phyloP scores from a whole-genome alignment of 768 basidiomycete genomes.

The Sarcodon sp. region DNA sequence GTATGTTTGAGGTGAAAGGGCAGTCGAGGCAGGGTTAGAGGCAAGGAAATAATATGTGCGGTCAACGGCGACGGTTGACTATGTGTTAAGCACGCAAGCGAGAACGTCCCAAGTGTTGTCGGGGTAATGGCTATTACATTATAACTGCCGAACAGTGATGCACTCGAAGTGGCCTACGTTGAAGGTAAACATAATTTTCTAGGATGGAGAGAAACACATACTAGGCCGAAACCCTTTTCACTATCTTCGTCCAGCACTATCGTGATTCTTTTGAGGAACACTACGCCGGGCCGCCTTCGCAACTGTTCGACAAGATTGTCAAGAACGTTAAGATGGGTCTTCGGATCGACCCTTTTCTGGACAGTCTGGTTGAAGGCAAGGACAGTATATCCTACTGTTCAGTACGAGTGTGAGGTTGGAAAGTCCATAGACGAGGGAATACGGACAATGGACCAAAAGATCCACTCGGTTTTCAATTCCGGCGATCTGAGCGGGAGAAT shows the following conservation, averaged over 20 bases:
- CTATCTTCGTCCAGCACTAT: slow-evolving; percentile 74
- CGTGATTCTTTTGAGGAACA: slow-evolving; percentile 67
- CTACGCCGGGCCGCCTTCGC: slow-evolving; percentile 41
- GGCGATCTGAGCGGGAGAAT: slow-evolving; percentile 42
- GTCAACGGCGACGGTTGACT: slow-evolving; percentile 64
- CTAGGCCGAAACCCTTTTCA: slow-evolving; percentile 77
- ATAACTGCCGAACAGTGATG: slow-evolving; percentile 46
- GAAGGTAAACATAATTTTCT: not conserved
- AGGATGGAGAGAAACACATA: slow-evolving; percentile 18
- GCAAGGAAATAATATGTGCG: slow-evolving; percentile 70
- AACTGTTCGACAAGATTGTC: slow-evolving; percentile 46
- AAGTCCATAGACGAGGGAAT: not conserved
- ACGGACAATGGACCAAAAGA: slow-evolving; percentile 60
- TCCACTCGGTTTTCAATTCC: slow-evolving; percentile 54
- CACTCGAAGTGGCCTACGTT: slow-evolving; percentile 57
- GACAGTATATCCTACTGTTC: slow-evolving; percentile 76
- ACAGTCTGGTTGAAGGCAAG: slow-evolving; percentile 67
- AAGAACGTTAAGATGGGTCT: slow-evolving; percentile 53
- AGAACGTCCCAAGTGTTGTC: slow-evolving; percentile 59
- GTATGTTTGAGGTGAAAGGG: slow-evolving; percentile 80
- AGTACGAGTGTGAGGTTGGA: slow-evolving; percentile 5
- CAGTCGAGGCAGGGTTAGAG: slow-evolving; percentile 64
- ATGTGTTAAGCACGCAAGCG: slow-evolving; percentile 71
- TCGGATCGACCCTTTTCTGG: slow-evolving; percentile 58
- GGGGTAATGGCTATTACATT: slow-evolving; percentile 72